phyloP scores from a whole-genome alignment of 2,329 filamentous ascomycete genomes.

The Colletotrichum eleusines region DNA sequence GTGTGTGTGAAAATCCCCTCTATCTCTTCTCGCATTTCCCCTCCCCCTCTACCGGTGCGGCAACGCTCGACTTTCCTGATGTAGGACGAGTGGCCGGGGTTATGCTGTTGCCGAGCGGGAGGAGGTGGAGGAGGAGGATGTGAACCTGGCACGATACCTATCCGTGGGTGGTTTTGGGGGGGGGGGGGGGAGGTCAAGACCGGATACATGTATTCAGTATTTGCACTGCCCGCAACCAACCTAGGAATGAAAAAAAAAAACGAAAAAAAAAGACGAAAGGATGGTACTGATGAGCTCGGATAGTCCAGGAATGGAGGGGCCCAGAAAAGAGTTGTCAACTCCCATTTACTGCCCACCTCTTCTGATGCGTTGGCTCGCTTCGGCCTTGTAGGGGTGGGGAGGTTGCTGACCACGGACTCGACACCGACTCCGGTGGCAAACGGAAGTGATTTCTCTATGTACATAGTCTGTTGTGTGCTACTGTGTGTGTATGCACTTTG shows the following conservation, averaged over 20 bases:
- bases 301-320: constrained; percentile 4
- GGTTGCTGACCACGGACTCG: constrained; percentile 23
- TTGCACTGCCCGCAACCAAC: neutral
- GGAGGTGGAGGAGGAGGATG: neutral
- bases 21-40: constrained; percentile 4
- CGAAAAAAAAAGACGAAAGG: neutral
- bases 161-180: constrained; percentile 5
- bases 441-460: too few relatives aligned
- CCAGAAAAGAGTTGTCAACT: neutral
- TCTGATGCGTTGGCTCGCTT: neutral
- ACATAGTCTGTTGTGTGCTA: too few relatives aligned
- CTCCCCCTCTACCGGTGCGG: neutral
- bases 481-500: too few relatives aligned
- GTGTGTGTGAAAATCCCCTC: too few relatives aligned
- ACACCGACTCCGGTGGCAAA: neutral
- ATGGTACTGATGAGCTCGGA: neutral
- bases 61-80: constrained; percentile 31
- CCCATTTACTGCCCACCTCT: neutral
- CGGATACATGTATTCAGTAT: too few relatives aligned
- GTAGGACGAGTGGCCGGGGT: constrained; percentile 11
- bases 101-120: too few relatives aligned
- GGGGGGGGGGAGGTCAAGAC: neutral
- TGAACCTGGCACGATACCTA: constrained; percentile 16
- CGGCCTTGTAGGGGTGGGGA: neutral
- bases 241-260: constrained; percentile 3